Conservation (phyloP, 179 eudicot genomes). For the Heliamphora pulchella region DNA sequence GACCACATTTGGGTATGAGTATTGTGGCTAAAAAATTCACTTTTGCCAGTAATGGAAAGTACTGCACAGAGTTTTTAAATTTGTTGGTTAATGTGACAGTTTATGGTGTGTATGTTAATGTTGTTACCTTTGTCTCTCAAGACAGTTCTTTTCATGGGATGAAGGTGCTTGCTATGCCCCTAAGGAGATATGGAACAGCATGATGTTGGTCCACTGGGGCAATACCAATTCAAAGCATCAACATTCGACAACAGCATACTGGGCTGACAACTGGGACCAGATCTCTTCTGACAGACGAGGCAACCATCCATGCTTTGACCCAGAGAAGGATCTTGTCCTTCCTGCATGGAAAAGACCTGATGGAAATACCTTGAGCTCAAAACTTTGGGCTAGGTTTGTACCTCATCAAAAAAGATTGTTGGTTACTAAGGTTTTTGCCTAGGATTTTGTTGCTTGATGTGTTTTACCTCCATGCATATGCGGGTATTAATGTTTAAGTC, state of each 20-base stretch:
- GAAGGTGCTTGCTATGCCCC: conserved; percentile 99
- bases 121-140: conserved; percentile 25
- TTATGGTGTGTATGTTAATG: conserved; percentile 20
- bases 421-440: not conserved
- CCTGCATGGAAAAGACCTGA: conserved; percentile 96
- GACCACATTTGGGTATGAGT: conserved; percentile 92
- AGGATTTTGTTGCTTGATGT: not conserved
- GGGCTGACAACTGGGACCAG: conserved; percentile 80
- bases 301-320: conserved; percentile 83
- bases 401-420: not conserved
- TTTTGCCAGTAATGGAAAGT: not conserved
- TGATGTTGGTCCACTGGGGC: conserved; percentile 99
- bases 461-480: not conserved
- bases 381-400: conserved; percentile 64
- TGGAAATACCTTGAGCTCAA: conserved; percentile 45
- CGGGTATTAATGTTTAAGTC: not conserved
- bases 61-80: not conserved
- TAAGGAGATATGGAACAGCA: conserved; percentile 96
- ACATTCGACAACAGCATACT: conserved; percentile 83
- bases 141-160: conserved; percentile 96
- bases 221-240: conserved; percentile 87
- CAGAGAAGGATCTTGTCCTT: conserved; percentile 83
- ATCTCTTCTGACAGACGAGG: conserved; percentile 74
- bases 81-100: not conserved
- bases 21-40: conserved; percentile 9